phyloP scores from a whole-genome alignment of 148 eudicot genomes.

The Agrostemma githago region DNA sequence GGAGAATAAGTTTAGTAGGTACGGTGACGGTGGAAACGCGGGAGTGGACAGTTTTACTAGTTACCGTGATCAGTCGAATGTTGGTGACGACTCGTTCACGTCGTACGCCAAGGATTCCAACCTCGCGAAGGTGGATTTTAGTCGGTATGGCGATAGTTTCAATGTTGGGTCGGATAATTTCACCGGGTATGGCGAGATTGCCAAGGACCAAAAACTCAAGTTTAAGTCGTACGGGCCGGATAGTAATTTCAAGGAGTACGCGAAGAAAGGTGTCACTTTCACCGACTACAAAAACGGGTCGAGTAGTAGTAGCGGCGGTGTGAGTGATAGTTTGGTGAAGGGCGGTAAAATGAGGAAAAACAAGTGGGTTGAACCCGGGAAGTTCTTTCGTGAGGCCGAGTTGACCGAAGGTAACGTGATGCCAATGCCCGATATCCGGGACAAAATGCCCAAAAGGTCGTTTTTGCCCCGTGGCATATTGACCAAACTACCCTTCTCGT shows the following conservation, averaged over 20 bases:
- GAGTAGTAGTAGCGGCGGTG: conserved; percentile 25
- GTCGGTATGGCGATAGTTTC: conserved; percentile 40
- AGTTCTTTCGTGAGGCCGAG: conserved; percentile 66
- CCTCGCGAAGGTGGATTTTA: conserved; percentile 32
- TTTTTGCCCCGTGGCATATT: conserved; percentile 63
- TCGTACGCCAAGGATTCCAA: conserved; percentile 51
- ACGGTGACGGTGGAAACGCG: conserved; percentile 41
- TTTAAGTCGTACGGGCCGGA: conserved; percentile 45
- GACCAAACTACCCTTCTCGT: conserved; percentile 65
- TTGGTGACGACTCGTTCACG: conserved; percentile 45
- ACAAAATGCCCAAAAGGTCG: conserved; percentile 86
- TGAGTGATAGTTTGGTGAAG: conserved; percentile 5
- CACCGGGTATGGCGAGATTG: conserved; percentile 46
- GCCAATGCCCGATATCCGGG: conserved; percentile 87
- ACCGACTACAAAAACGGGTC: conserved; percentile 30
- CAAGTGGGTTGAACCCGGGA: conserved; percentile 74
- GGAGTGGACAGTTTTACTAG: conserved; percentile 37
- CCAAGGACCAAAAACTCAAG: conserved; percentile 26
- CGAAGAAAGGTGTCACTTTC: conserved; percentile 40
- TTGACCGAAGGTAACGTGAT: conserved; percentile 55
- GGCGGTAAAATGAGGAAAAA: conserved; percentile 44
- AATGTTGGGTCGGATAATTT: conserved; percentile 52
- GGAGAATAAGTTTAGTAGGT: conserved; percentile 40
- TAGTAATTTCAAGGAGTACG: conserved; percentile 49
- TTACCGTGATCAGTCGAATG: conserved; percentile 50